Evolutionary conservation across 495 filamentous ascomycete species (phyloP), one percentile per base, ranked within the genome.

Genomic region (Hyaloscypha variabilis): DNA sequence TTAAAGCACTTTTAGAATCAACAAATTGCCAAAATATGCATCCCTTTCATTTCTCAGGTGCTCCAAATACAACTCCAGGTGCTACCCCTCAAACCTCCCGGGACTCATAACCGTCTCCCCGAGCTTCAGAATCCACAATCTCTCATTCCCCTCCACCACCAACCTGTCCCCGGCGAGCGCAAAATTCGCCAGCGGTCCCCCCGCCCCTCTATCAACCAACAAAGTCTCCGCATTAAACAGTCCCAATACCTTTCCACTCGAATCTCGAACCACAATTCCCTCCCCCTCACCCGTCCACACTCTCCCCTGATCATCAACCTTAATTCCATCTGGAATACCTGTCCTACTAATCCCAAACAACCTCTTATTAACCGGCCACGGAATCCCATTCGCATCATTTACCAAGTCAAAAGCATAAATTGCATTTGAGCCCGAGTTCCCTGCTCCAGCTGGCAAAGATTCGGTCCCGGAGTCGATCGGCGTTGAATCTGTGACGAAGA

Each of bases 71-170:
- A n/a, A n/a, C n/a, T n/a, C n/a, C n/a, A n/a, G n/a, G n/a, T n/a
- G n/a, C n/a, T n/a, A n/a, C n/a, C n/a, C n/a, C n/a, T 46, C 39
- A 46, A 10, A 58, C 54, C 26, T 58, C 26, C 54, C 54, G 13
- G 8, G 8, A 13, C 21, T 25, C n/a, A 46, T 30, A 4, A 60
- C 28, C 8, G 23, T 25, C 28, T 60, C 29, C 6, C 8, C 57
- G n/a, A 60, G 29, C 24, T 60, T n/a, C 6, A 60, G 8, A 8
- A 25, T 60, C 29, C 28, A 60, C 19, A 60, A 21, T 25, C 57
- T 60, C 28, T 46, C 34, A 60, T 39, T 39, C 28, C 29, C 57
- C 57, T 39, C 31, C n/a, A 60, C 24, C 6, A 60, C 57, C 28
- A 60, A 21, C 34, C 8, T 42, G 28, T 60, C 28, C 23, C 57